Conservation (phyloP, 1,284 basidiomycete species). For the Rhodotorula sp. region DNA sequence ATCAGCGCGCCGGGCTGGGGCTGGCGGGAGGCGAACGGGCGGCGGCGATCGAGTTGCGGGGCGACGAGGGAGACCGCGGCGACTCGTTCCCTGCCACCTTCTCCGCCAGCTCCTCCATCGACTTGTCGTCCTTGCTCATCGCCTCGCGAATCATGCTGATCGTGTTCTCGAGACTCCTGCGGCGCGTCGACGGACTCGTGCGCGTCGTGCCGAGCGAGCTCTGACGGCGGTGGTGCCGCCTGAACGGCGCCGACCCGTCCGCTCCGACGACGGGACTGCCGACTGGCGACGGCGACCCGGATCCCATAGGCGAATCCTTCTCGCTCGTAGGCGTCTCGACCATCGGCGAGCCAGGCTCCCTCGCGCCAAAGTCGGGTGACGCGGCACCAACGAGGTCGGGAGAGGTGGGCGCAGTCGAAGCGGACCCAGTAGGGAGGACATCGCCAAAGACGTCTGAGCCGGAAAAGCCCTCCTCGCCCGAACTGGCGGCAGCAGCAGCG, state of each 20-base stretch:
- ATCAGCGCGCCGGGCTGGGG: slow-evolving; percentile 22
- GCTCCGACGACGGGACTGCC: slow-evolving; percentile 17
- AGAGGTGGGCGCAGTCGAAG: slow-evolving; percentile 29
- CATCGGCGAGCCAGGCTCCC: slow-evolving; percentile 39
- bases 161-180: slow-evolving; percentile 91
- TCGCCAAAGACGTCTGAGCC: slow-evolving; percentile 41
- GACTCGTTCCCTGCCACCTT: slow-evolving; percentile 39
- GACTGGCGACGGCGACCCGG: slow-evolving; percentile 11
- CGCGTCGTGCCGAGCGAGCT: slow-evolving; percentile 93
- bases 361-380: slow-evolving; percentile 3
- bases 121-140: slow-evolving; percentile 39
- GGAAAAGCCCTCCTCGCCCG: slow-evolving; percentile 44
- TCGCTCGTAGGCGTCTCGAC: slow-evolving; percentile 21
- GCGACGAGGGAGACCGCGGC: slow-evolving; percentile 32
- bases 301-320: slow-evolving; percentile 16
- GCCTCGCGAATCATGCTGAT: slow-evolving; percentile 80
- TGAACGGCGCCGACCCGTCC: slow-evolving; percentile 56
- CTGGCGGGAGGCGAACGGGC: slow-evolving; percentile 29
- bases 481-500: slow-evolving; percentile 12
- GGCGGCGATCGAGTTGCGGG: slow-evolving; percentile 29
- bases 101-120: slow-evolving; percentile 42
- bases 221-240: slow-evolving; percentile 77
- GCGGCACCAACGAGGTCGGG: slow-evolving; percentile 29
- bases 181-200: slow-evolving; percentile 88
- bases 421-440: slow-evolving; percentile 26